Conservation (phyloP, 140 eudicot genomes). For the Cichorium intybus region DNA sequence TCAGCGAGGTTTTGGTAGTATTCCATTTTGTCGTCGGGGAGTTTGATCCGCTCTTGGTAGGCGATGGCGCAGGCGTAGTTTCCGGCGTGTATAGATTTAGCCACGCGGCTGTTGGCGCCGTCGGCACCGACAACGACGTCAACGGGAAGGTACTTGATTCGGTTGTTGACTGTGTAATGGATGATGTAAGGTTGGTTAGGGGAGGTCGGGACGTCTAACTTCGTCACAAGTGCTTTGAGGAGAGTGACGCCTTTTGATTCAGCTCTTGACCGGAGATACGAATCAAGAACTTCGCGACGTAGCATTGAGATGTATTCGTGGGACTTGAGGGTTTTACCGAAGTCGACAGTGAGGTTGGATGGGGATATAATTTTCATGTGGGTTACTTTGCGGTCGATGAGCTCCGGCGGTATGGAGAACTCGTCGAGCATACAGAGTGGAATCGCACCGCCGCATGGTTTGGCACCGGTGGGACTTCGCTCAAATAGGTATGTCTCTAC, state of each 20-base stretch:
- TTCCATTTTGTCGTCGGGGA: slow-evolving; percentile 78
- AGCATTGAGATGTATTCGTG: slow-evolving; percentile 84
- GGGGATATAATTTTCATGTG: slow-evolving; percentile 86
- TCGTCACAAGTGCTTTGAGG: slow-evolving; percentile 61
- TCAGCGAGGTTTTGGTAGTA: slow-evolving; percentile 82
- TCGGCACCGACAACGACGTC: slow-evolving; percentile 85
- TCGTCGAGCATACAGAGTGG: slow-evolving; percentile 96
- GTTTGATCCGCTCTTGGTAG: slow-evolving; percentile 75
- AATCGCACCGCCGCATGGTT: slow-evolving; percentile 98
- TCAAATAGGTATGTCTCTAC: slow-evolving; percentile 81
- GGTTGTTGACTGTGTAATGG: slow-evolving; percentile 40
- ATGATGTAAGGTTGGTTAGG: slow-evolving; percentile 48
- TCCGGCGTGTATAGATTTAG: slow-evolving; percentile 75
- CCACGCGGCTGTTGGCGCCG: slow-evolving; percentile 89
- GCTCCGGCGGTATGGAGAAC: slow-evolving; percentile 64
- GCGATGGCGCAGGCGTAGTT: slow-evolving; percentile 81
- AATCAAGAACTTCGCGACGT: slow-evolving; percentile 90
- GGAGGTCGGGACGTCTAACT: slow-evolving; percentile 48
- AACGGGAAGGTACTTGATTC: slow-evolving; percentile 43
- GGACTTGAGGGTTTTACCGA: slow-evolving; percentile 75
- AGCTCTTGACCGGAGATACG: slow-evolving; percentile 64
- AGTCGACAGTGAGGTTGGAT: slow-evolving; percentile 78
- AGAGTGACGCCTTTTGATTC: slow-evolving; percentile 53
- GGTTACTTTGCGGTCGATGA: slow-evolving; percentile 82
- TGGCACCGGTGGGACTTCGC: slow-evolving; percentile 66